phyloP scores from a whole-genome alignment of 1,139 yeast species.

The Yamadazyma membranifaciens region DNA sequence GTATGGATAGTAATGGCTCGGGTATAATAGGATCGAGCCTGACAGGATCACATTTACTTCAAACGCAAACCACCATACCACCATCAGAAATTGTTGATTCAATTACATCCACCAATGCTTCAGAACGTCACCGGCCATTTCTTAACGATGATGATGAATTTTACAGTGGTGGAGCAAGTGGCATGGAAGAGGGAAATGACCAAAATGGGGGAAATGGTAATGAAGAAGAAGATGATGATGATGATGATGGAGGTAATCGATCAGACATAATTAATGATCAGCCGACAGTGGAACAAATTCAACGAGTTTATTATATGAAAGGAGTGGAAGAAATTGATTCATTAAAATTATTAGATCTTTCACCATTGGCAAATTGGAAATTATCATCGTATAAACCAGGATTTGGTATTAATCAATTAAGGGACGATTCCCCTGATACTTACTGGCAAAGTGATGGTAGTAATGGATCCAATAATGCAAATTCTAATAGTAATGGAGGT shows the following conservation, averaged over 20 bases:
- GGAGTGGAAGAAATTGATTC: conserved; percentile 59
- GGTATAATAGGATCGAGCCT: neutral
- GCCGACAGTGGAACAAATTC: conserved; percentile 39
- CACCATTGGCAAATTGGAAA: conserved; percentile 83
- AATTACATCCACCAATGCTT: conserved; percentile 22
- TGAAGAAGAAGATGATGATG: conserved; percentile 5
- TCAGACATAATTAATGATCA: conserved; percentile 21
- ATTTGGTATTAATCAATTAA: conserved; percentile 63
- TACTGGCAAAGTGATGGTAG: conserved; percentile 97
- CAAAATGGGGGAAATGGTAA: conserved; percentile 1
- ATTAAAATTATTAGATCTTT: conserved; percentile 65
- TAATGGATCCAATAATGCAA: conserved; percentile 25
- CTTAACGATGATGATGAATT: conserved; percentile 18
- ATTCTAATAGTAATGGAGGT: conserved; percentile 22
- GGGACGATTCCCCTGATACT: conserved; percentile 71
- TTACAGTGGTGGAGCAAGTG: conserved; percentile 8
- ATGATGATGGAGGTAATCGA: conserved; percentile 12
- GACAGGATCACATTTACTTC: conserved; percentile 25
- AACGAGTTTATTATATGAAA: conserved; percentile 39
- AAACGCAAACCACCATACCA: conserved; percentile 33
- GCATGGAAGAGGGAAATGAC: neutral
- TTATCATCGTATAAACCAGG: conserved; percentile 77
- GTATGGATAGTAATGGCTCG: conserved; percentile 1
- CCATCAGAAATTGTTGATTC: conserved; percentile 37
- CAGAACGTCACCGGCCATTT: conserved; percentile 15